Percentiles rank a stretch among this genome's conserved stretches.
phyloP scores from a whole-genome alignment of 1,139 yeast species.

The Sugiyamaella neomexicana region DNA sequence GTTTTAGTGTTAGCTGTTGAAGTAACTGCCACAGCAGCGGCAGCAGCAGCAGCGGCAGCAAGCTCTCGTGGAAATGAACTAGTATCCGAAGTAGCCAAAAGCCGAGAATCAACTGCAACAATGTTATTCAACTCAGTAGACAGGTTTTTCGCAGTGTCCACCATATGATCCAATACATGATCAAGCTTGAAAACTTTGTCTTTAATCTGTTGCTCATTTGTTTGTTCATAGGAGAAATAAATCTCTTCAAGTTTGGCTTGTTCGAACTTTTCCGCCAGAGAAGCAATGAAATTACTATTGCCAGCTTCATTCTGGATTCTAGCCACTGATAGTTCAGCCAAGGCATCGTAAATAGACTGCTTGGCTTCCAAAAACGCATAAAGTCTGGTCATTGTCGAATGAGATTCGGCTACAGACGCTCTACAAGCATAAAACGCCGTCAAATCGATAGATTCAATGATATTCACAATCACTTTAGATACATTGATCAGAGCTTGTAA shows the following conservation, averaged over 20 bases:
- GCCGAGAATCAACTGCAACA: slow-evolving; percentile 15
- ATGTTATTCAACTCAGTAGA: slow-evolving; percentile 14
- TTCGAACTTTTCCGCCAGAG: slow-evolving; percentile 29
- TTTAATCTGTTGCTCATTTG: slow-evolving; percentile 23
- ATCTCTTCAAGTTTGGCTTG: slow-evolving; percentile 27
- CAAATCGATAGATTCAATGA: slow-evolving; percentile 37
- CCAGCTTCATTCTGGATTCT: slow-evolving; percentile 49
- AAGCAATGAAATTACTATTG: slow-evolving; percentile 47
- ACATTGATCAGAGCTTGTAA: slow-evolving; percentile 27
- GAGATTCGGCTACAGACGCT: slow-evolving; percentile 28
- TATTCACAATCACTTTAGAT: slow-evolving; percentile 29
- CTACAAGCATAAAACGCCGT: slow-evolving; percentile 33
- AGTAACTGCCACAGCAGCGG: slow-evolving; percentile 8
- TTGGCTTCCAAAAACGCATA: slow-evolving; percentile 74
- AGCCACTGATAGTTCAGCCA: slow-evolving; percentile 56
- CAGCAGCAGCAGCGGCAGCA: slow-evolving; percentile 15
- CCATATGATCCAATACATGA: slow-evolving; percentile 13
- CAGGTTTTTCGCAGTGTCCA: slow-evolving; percentile 14
- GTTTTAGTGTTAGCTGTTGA: background rate
- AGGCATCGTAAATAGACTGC: slow-evolving; percentile 67
- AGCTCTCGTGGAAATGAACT: slow-evolving; percentile 11
- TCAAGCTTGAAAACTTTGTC: slow-evolving; percentile 21
- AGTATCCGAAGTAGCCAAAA: slow-evolving; percentile 12
- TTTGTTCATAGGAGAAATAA: slow-evolving; percentile 22
- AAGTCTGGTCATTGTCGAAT: slow-evolving; percentile 61